These are phyloP conservation scores for Phyllosticta citrichinensis DNA, from an alignment of 2,329 filamentous ascomycete genomes.

Conservation along the genomic window DNA sequence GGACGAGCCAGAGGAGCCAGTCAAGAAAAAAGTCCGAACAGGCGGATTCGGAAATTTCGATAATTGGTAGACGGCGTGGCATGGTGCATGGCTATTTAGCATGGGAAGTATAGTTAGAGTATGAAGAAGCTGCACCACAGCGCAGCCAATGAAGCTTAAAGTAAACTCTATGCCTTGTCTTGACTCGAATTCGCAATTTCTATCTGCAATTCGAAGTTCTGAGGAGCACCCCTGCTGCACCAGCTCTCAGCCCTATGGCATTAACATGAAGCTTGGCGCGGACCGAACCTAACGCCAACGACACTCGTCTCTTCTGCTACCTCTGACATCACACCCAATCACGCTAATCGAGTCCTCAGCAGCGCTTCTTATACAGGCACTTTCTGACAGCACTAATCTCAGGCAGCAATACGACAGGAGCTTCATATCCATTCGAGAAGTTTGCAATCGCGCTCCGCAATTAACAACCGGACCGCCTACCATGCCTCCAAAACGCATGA, in stretches of 20 bases:
- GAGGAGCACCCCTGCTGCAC: neutral
- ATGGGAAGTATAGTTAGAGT: neutral
- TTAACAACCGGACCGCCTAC: constrained; percentile 13
- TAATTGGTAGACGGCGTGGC: constrained; percentile 52
- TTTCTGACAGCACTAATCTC: neutral
- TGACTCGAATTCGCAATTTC: neutral
- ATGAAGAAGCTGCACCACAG: neutral
- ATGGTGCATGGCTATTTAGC: neutral
- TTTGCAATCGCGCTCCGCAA: neutral
- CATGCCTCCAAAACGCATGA: constrained; percentile 77
- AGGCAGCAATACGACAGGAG: no score
- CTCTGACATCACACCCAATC: neutral
- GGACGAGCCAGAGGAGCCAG: constrained; percentile 46
- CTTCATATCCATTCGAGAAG: neutral
- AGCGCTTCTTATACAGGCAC: neutral
- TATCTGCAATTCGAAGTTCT: neutral
- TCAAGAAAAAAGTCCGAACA: constrained; percentile 68
- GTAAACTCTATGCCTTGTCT: no score
- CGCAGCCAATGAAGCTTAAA: neutral
- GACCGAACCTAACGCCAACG: neutral
- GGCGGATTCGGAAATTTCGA: constrained; percentile 94
- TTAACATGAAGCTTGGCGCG: constrained; percentile 5
- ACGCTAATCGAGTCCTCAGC: neutral
- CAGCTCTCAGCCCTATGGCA: constrained; percentile 5
- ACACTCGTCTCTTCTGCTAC: neutral